Evolutionary conservation across 2,329 filamentous ascomycete species (phyloP).

Genomic region (Fusarium burgessii): DNA sequence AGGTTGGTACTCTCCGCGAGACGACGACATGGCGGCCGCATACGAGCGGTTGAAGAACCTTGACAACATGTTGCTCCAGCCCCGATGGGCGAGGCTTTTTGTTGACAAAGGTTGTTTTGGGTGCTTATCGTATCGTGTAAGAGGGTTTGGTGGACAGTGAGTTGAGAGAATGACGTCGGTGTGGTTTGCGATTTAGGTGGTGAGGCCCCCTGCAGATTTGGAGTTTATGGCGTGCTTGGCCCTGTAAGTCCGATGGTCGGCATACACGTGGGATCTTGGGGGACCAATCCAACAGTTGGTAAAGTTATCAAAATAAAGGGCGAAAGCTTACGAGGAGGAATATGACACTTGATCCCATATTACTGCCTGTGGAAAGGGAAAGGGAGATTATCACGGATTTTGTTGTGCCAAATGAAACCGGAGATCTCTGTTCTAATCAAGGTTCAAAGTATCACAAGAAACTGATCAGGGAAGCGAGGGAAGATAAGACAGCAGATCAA

Average conservation of each 20-base stretch:
- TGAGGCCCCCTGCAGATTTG: not conserved
- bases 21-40: not conserved
- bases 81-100: conserved; percentile 25
- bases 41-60: conserved; percentile 26
- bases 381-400: not conserved
- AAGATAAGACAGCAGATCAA: not conserved
- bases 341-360: not conserved
- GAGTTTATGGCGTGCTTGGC: not conserved
- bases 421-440: not conserved
- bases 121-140: conserved; percentile 15
- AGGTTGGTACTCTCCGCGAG: conserved; percentile 40
- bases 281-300: not conserved
- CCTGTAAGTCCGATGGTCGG: conserved; percentile 5
- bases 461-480: not conserved
- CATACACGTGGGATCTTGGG: too few species aligned
- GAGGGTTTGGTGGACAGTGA: conserved; percentile 6
- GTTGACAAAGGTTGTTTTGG: not conserved
- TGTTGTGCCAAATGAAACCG: not conserved
- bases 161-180: conserved; percentile 15
- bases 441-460: not conserved
- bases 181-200: not conserved
- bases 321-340: not conserved
- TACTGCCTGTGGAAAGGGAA: not conserved
- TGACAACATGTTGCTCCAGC: conserved; percentile 35
- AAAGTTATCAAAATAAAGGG: not conserved